phyloP scores from a whole-genome alignment of 345 rosid species.

The Arabidopsis arenosa region DNA sequence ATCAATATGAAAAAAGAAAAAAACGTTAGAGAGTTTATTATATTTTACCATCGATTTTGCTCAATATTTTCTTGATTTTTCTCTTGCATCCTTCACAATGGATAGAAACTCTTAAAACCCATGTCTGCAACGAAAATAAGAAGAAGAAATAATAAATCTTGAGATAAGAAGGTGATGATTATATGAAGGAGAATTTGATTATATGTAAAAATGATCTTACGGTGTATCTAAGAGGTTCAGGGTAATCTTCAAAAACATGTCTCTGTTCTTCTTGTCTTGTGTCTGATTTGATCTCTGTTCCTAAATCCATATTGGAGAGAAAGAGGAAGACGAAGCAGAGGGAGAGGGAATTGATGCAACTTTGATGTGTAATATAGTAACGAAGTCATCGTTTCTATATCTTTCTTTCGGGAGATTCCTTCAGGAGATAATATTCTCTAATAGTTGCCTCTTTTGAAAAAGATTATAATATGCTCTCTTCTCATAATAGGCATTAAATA shows the following conservation, averaged over 20 bases:
- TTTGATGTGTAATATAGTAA: conserved; percentile 35
- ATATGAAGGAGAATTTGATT: background rate
- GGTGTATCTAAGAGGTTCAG: conserved; percentile 66
- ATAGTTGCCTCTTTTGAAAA: background rate
- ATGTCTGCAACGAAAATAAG: conserved; percentile 50
- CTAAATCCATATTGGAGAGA: conserved; percentile 33
- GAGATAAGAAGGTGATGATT: background rate
- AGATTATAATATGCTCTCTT: background rate
- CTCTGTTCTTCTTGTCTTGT: conserved; percentile 46
- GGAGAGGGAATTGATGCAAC: conserved; percentile 32
- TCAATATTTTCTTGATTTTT: conserved; percentile 73
- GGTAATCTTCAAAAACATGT: conserved; percentile 42
- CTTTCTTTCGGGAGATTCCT: background rate
- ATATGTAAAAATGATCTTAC: conserved; percentile 42
- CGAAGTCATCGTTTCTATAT: conserved; percentile 23
- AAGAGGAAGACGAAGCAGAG: conserved; percentile 12
- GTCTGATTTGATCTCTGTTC: conserved; percentile 53
- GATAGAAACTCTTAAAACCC: conserved; percentile 73
- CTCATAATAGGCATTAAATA: too few relatives aligned
- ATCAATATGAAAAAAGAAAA: background rate
- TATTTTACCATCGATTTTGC: conserved; percentile 67
- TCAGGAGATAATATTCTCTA: conserved; percentile 36
- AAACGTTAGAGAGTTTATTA: background rate
- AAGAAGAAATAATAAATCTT: background rate
- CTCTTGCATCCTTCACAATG: conserved; percentile 93